Conservation (phyloP, 345 rosid genomes). For the Firmiana major region DNA sequence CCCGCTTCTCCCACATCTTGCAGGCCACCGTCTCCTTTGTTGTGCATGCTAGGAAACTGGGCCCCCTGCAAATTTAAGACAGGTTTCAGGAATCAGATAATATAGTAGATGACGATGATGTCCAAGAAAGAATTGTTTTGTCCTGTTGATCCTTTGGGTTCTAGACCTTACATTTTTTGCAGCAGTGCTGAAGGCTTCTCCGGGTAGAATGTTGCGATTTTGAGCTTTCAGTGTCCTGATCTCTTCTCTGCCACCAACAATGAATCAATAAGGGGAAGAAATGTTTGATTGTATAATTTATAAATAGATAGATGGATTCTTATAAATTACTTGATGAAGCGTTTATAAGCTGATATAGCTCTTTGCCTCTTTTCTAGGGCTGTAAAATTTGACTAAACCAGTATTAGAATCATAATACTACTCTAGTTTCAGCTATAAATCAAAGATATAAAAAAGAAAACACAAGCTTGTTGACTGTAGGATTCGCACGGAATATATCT, state of each 20-base stretch:
- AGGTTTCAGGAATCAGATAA: not conserved
- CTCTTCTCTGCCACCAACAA: conserved; percentile 69
- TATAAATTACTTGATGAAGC: conserved; percentile 79
- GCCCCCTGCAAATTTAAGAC: conserved; percentile 73
- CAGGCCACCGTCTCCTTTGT: conserved; percentile 43
- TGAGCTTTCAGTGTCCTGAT: conserved; percentile 88
- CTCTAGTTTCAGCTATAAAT: not conserved
- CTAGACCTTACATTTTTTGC: conserved; percentile 70
- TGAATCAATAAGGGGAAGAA: not conserved
- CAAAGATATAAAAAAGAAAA: not conserved
- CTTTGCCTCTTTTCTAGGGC: conserved; percentile 98
- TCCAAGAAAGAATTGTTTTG: not conserved
- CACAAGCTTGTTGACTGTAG: conserved; percentile 83
- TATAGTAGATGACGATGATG: not conserved
- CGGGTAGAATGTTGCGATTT: conserved; percentile 92
- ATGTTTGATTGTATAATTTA: not conserved
- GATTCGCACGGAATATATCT: conserved; percentile 41
- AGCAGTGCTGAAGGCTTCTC: conserved; percentile 96
- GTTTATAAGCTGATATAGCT: conserved; percentile 94
- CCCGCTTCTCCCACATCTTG: conserved; percentile 30
- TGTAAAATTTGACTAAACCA: conserved; percentile 24
- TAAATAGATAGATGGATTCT: no score
- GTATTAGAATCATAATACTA: not conserved
- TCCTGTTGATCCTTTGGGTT: not conserved
- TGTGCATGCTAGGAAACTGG: conserved; percentile 64